These are phyloP conservation scores for Bryoglossum gracile DNA, from an alignment of 495 filamentous ascomycete genomes.

Conservation along the genomic window DNA sequence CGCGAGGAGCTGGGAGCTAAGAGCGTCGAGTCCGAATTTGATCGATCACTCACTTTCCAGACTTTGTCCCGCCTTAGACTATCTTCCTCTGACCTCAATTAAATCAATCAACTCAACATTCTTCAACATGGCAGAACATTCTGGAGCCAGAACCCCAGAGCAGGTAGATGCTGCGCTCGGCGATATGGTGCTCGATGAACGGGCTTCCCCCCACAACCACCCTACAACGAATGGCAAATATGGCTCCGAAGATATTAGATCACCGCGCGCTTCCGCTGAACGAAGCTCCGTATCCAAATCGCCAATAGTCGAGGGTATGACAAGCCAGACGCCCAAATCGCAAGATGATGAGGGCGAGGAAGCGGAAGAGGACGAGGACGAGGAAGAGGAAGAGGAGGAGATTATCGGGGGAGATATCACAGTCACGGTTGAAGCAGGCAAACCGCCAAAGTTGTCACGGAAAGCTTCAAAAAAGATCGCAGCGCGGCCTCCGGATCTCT, in stretches of 20 bases:
- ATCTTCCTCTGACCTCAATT: not conserved
- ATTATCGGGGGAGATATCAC: constrained; percentile 51
- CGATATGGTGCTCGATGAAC: constrained; percentile 35
- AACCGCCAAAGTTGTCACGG: constrained; percentile 65
- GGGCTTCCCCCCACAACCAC: constrained; percentile 4
- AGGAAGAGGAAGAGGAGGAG: constrained; percentile 36
- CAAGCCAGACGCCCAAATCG: too few species aligned
- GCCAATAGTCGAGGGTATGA: too few species aligned
- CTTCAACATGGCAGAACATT: constrained; percentile 29
- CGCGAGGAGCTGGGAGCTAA: not conserved
- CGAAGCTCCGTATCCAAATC: too few species aligned
- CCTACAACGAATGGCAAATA: constrained; percentile 23
- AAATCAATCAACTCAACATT: not conserved
- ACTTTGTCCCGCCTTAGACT: not conserved
- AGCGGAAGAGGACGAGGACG: not conserved
- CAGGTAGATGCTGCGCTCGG: constrained; percentile 33
- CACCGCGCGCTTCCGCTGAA: constrained; percentile 27
- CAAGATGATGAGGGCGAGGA: too few species aligned
- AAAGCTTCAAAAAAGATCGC: constrained; percentile 65
- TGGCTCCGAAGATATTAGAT: constrained; percentile 13
- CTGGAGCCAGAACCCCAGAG: constrained; percentile 38
- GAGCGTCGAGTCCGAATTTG: constrained; percentile 10
- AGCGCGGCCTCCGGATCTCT: constrained; percentile 54
- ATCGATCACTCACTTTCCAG: not conserved
- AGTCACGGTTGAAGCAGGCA: constrained; percentile 58